Evolutionary conservation across 371 early-diverging fungal genomes (phyloP).

Genomic region (Nematocida minor): DNA sequence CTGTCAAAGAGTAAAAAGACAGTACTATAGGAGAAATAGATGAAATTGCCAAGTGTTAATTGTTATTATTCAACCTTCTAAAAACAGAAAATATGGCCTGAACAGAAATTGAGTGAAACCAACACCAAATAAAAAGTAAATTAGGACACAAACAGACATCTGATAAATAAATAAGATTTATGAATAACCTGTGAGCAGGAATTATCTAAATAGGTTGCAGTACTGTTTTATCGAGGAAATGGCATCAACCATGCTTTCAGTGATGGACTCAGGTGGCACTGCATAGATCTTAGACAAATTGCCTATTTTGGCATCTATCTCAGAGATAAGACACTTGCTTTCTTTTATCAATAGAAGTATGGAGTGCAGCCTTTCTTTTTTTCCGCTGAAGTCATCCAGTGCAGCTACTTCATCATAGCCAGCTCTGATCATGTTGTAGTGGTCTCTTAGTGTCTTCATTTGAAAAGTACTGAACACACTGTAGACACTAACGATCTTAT

Average conservation of each 20-base stretch:
- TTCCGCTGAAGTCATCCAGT: constrained; percentile 10
- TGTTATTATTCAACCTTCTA: too few relatives aligned
- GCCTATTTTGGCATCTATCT: neutral
- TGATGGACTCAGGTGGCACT: constrained; percentile 16
- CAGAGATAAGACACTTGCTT: neutral
- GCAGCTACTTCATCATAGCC: neutral
- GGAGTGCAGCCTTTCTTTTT: neutral
- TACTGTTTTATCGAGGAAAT: neutral
- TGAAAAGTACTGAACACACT: neutral
- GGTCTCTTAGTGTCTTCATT: constrained; percentile 4
- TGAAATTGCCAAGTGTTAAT: too few relatives aligned
- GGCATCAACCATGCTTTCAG: neutral
- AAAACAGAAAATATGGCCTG: too few relatives aligned
- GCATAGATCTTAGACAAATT: constrained; percentile 9
- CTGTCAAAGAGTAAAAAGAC: too few relatives aligned
- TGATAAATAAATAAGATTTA: neutral
- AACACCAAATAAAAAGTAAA: too few relatives aligned
- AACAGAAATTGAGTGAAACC: too few relatives aligned
- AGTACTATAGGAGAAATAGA: too few relatives aligned
- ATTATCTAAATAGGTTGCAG: constrained; percentile 20
- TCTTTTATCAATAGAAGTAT: neutral
- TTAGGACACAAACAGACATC: neutral
- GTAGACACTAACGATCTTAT: neutral
- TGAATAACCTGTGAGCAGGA: neutral
- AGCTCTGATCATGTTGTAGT: constrained; percentile 1